These are phyloP conservation scores for Trichoderma sp. DNA, from an alignment of 2,329 filamentous ascomycete genomes.

Conservation along the genomic window DNA sequence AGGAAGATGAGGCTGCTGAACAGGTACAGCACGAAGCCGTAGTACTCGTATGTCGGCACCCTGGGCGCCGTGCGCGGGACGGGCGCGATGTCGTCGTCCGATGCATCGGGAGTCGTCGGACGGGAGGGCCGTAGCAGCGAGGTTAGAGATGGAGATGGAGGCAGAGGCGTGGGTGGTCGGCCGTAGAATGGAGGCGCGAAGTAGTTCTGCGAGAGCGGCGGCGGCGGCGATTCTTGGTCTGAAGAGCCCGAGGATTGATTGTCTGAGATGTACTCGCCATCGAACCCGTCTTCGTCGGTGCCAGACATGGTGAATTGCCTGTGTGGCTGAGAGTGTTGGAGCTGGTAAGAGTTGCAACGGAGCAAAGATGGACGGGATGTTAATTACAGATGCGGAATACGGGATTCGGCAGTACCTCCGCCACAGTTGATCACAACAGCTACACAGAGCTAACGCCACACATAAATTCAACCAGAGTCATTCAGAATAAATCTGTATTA, in stretches of 20 bases:
- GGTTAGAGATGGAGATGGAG: conserved; percentile 87
- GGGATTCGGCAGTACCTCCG: neutral
- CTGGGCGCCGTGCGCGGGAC: conserved; percentile 84
- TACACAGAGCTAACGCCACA: neutral
- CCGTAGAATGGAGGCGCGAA: conserved; percentile 91
- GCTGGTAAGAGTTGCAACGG: neutral
- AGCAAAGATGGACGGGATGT: neutral
- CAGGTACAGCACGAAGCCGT: conserved; percentile 95
- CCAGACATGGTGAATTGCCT: conserved; percentile 28
- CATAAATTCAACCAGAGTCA: neutral
- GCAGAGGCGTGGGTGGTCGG: conserved; percentile 88
- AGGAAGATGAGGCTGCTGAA: conserved; percentile 80
- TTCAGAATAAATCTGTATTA: neutral
- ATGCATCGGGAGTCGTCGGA: conserved; percentile 90
- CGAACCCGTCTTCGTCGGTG: conserved; percentile 33
- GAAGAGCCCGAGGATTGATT: conserved; percentile 33
- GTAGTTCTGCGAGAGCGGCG: conserved; percentile 51
- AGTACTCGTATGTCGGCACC: conserved; percentile 99
- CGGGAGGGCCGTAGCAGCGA: conserved; percentile 85
- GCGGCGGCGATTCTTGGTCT: conserved; percentile 40
- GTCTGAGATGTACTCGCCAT: conserved; percentile 37
- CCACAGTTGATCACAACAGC: neutral
- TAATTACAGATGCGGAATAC: neutral
- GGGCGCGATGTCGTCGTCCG: conserved; percentile 84
- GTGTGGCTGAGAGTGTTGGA: neutral